Evolutionary conservation across 352 stramenopile species (phyloP), one percentile per base, ranked within the genome.

Genomic region (Pythium brassicae): DNA sequence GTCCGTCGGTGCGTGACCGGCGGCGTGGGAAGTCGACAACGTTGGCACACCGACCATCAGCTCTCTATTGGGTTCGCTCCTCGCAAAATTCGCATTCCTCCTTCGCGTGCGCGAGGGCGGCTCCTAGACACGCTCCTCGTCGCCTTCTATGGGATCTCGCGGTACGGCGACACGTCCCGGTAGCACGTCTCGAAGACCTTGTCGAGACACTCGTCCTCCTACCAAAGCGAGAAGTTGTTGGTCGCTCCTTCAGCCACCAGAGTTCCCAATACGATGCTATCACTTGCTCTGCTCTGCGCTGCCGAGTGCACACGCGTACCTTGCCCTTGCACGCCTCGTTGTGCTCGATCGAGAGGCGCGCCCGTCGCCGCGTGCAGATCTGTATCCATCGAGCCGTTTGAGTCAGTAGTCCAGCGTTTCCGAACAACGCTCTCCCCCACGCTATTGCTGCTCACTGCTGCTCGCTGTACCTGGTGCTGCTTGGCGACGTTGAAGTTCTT

Each of bases 401-500:
- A 48, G 35, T 19, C 22, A 40, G 15, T 22, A 25, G 10, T 4
- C n/a, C 26, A 26, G 5, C 20, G 42, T 40, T 25, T 57, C 20
- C 22, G 23, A 2, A 22, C 14, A 35, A 45, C 23, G 35, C 25
- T 12, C 29, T 35, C 32, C 9, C 23, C 12, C 6, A 4, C n/a
- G n/a, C 2, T 4, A 23, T 12, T 22, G 15, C 32, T 25, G 5
- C 8, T 53, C 1, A 8, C 1, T 29, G 10, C n/a, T 46, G 29
- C 10, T 35, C 10, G 1, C 14, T 25, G 26, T 29, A 92, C 83
- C 74, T 96, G 85, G 61, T 96, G 87, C 70, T 97, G 88, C 62
- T 87, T 87, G 66, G 68, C 76, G 53, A 97, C 70, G 59, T 89
- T 94, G 61, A 95, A 94, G 61, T 96, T 95, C 63, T 94, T 94